Percentiles rank a stretch among this genome's conserved stretches.
Conservation (phyloP, 257 asterid genomes). For the Perilla frutescens region DNA sequence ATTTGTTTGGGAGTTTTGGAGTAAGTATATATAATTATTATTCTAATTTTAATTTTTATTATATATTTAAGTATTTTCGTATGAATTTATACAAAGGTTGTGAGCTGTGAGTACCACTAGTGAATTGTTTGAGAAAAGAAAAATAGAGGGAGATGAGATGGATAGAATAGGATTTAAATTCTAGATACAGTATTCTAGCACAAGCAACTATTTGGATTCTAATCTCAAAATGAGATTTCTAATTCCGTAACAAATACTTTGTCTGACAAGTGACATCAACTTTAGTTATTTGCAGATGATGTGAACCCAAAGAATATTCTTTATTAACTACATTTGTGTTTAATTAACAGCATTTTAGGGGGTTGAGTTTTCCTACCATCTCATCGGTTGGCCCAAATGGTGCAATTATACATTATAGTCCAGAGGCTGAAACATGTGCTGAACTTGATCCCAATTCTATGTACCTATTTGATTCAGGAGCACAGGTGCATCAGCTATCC, state of each 20-base stretch:
- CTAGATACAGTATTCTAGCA: background rate
- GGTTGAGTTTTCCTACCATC: slow-evolving; percentile 93
- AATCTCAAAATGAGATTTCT: background rate
- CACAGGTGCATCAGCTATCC: slow-evolving; percentile 64
- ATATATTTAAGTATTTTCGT: no score
- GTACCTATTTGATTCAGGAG: slow-evolving; percentile 96
- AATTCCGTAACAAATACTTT: background rate
- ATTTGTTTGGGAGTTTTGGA: background rate
- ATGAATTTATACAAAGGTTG: no score
- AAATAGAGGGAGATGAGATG: background rate
- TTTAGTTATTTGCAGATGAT: background rate
- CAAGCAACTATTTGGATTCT: background rate
- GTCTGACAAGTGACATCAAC: background rate
- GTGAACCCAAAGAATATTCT: slow-evolving; percentile 15
- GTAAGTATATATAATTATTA: background rate
- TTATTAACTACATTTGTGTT: slow-evolving; percentile 30
- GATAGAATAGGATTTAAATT: background rate
- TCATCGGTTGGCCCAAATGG: slow-evolving; percentile 98
- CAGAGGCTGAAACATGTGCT: slow-evolving; percentile 80
- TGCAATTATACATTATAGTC: slow-evolving; percentile 85
- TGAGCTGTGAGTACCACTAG: background rate
- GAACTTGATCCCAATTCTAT: slow-evolving; percentile 84
- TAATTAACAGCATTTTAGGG: slow-evolving; percentile 73
- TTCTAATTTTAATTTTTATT: no score
- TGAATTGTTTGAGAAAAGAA: background rate